phyloP scores from a whole-genome alignment of 768 basidiomycete species.

The Clavulina sp. region DNA sequence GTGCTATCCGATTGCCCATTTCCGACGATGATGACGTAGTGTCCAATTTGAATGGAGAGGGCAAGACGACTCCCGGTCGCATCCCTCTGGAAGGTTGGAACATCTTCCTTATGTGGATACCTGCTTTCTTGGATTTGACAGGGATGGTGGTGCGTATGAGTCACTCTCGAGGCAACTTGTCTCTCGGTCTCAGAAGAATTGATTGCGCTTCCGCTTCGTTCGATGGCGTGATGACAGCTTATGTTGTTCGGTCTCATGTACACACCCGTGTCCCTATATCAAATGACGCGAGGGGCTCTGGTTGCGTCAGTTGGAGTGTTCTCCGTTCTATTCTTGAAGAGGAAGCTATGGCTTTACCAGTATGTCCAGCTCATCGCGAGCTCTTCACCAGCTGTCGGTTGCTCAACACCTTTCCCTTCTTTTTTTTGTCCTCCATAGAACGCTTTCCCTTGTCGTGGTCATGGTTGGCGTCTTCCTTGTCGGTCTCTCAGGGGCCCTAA shows the following conservation, averaged over 20 bases:
- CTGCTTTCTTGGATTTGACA: conserved; percentile 76
- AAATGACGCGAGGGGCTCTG: conserved; percentile 45
- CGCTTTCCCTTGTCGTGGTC: too few species aligned
- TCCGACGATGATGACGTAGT: conserved; percentile 19
- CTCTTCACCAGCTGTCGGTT: too few species aligned
- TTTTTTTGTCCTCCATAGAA: too few species aligned
- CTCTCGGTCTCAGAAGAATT: too few species aligned
- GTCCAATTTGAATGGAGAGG: neutral
- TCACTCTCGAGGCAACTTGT: too few species aligned
- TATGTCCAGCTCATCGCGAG: too few species aligned
- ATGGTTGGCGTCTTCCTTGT: conserved; percentile 71
- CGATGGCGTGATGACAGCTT: conserved; percentile 22
- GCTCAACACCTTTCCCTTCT: too few species aligned
- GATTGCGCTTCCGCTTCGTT: conserved; percentile 1
- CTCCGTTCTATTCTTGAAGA: conserved; percentile 76
- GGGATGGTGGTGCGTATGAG: conserved; percentile 77
- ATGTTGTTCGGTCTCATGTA: conserved; percentile 96
- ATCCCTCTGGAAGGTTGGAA: conserved; percentile 41
- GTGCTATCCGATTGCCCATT: conserved; percentile 36
- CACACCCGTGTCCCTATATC: conserved; percentile 93
- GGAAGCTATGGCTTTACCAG: conserved; percentile 80
- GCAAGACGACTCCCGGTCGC: neutral
- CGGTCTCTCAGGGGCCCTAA: conserved; percentile 76
- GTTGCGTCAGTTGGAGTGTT: conserved; percentile 87
- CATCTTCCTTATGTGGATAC: conserved; percentile 67